Percentiles rank a stretch among this genome's conserved stretches.
These are phyloP conservation scores for Perkinsus chesapeaki DNA, from an alignment of 169 alveolate species.

Conservation along the genomic window DNA sequence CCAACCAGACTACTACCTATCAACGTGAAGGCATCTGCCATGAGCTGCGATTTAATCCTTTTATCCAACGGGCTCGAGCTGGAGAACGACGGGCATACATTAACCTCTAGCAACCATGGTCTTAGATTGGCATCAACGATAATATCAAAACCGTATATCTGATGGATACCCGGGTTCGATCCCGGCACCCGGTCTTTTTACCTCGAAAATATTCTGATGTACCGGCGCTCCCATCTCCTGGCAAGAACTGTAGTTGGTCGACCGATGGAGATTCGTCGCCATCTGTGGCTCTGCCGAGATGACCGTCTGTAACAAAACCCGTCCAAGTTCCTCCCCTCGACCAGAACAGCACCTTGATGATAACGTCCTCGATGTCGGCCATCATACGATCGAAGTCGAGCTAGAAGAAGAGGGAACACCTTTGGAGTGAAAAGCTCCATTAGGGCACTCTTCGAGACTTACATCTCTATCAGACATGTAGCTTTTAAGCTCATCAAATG, in stretches of 20 bases:
- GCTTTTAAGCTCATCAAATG: conserved; percentile 50
- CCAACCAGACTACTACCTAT: conserved; percentile 51
- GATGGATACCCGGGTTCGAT: conserved; percentile 39
- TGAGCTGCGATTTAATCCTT: conserved; percentile 47
- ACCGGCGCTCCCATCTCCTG: background rate
- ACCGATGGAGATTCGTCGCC: conserved; percentile 31
- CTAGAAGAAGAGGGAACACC: background rate
- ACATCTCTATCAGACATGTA: conserved; percentile 39
- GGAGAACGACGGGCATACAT: conserved; percentile 82
- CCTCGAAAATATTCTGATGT: background rate
- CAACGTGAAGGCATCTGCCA: conserved; percentile 52
- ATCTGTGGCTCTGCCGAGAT: conserved; percentile 64
- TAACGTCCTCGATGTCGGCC: conserved; percentile 53
- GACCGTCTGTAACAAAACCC: conserved; percentile 34
- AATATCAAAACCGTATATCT: conserved; percentile 88
- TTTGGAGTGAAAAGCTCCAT: background rate
- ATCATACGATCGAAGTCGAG: conserved; percentile 30
- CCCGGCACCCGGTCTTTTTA: background rate
- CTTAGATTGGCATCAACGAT: conserved; percentile 77
- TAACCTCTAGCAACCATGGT: conserved; percentile 93
- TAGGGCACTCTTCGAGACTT: conserved; percentile 11
- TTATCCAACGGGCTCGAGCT: conserved; percentile 56
- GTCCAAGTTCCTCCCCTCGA: too few species aligned
- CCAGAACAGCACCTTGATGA: conserved; percentile 33
- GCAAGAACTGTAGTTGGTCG: background rate